Base-by-base conservation (phyloP, 306 rosid species). In the Fragaria vesca region DNA sequence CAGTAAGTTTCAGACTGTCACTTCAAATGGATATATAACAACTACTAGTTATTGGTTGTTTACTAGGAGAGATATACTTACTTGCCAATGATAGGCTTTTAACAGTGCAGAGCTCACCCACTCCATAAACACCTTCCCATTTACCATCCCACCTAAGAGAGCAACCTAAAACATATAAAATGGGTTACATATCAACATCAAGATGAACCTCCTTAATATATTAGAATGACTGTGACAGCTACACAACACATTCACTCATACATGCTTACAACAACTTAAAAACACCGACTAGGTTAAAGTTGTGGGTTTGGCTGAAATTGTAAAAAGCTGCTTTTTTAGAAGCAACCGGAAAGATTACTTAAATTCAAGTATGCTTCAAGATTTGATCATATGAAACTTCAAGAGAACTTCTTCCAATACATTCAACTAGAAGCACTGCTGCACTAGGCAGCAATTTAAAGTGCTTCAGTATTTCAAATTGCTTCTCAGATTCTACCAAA, bases 101-200 rank as follows among this genome's bases (percentile, higher is more conserved):
- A 79, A 77, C 57, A 83, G 21, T 43, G 81, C 77, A 24, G 72
- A 75, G 60, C 54, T 79, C 45, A 83, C 80, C 84, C 81, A 88
- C n/a, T 86, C 88, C 77, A 80, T 70, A 57, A 78, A 82, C 30
- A 70, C 73, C 58, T 80, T 83, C 61, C 92, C 87, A 77, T 83
- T 78, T 61, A 88, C 72, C 58, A 88, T 61, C 8, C 82, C 81
- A 12, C 66, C 74, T 26, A 88, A 67, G 9, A 88, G 30, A 43
- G 85, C 84, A 52, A 71, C 85, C 90, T 88, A 69, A 12, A 72
- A 65, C 16, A 42, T 6, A 36, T 34, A 16, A 6, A 11, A 42
- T 15, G 16, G 4, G 45, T 68, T 26, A 58, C 12, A 69, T 10
- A 32, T 45, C 47, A 60, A 69, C 7, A 45, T 10, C 52, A 42